Base-by-base conservation (phyloP, 1,284 basidiomycete species). In the Grifola frondosa region DNA sequence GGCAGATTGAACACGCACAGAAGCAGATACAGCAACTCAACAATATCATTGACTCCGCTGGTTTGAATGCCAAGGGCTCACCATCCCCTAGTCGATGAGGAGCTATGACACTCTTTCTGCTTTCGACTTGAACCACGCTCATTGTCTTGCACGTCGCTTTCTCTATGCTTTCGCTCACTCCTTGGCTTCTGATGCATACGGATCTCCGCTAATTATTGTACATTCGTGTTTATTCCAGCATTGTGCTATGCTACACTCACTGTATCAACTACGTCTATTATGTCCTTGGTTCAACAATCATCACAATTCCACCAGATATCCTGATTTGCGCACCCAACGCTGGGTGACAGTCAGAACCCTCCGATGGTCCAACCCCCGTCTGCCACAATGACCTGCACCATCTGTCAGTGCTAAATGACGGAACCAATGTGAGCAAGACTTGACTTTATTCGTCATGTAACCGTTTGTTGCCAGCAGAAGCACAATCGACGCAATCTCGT, bases 1-100 rank as follows among this genome's bases (percentile, higher is more conserved):
- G 81, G 31, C 86, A 89, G 55, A 69, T 83, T 21, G 87, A 89
- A 26, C 61, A 82, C 12, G 84, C 84, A 12, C 76, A 80, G 56
- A 87, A 81, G 60, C 77, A 85, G 24, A 84, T 71, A 50, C 69
- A 69, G 29, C 85, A 85, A 50, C 68, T 89, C 9, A 74, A 74
- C 31, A 80, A 81, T n/a, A 77, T 88, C 35, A 68, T 84, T 1
- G 84, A 84, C 25, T 57, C 58, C 13, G 46, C 56, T 15, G 60
- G 61, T 2, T 26, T 61, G 19, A 37, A 22, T 70, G 70, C 47
- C 74, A 77, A 57, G 40, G 41, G 42, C 21, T 42, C 48, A 13
- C 41, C 45, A 23, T 30, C 28, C 19, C 22, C 44, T 12, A 37
- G 40, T 23, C 50, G 41, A 37, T 51, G 23, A 46, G 20, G n/a